Base-by-base conservation (phyloP, 2,329 filamentous ascomycete genomes). In the Ophiosphaerella herpotricha region DNA sequence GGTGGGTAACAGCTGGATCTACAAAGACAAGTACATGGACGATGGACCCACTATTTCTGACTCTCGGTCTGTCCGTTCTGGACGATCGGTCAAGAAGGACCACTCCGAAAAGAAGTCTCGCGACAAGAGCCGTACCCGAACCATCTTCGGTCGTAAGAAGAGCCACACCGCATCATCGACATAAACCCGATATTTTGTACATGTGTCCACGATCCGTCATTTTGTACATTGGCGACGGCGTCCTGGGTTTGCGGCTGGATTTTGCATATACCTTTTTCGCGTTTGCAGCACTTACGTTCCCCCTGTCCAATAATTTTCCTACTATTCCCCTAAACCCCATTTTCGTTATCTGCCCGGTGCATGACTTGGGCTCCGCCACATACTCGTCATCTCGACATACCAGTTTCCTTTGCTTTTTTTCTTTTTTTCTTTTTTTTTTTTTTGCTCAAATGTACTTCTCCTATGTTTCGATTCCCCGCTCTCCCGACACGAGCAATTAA, bases 1-100 rank as follows among this genome's bases (percentile, higher is more conserved):
- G 91, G 88, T 96, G 48, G 94, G 94, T 47, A 97, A 97, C 72
- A 97, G 91, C 79, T 99, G 94, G 92, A 97, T 97, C 63, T 92
- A 97, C 79, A 97, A 97, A 74, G 78, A 91, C 49, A 97, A 97
- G 70, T 97, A 97, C 72, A 81, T 82, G 77, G 85, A 87, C 52
- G 89, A 68, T 48, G 67, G 59, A 65, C 70, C 65, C 14, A 60
- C 63, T 32, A 50, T 55, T 7, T 65, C 67, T 7, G 70, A 74
- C 50, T 59, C 67, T 75, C 48, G 72, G 73, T 52, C 80, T 75
- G 55, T 79, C 74, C 50, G 72, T 72, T 51, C 79, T 75, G 57
- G 78, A 78, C 55, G 81, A 80, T 68, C 71, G 5, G 40, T 57
- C 7, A 73, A 69, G 49, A 74, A 74, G 42, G 68, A 71, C 40